These are phyloP conservation scores for Fusarium mundagurra DNA, from an alignment of 2,329 filamentous ascomycete genomes.

Conservation along the genomic window DNA sequence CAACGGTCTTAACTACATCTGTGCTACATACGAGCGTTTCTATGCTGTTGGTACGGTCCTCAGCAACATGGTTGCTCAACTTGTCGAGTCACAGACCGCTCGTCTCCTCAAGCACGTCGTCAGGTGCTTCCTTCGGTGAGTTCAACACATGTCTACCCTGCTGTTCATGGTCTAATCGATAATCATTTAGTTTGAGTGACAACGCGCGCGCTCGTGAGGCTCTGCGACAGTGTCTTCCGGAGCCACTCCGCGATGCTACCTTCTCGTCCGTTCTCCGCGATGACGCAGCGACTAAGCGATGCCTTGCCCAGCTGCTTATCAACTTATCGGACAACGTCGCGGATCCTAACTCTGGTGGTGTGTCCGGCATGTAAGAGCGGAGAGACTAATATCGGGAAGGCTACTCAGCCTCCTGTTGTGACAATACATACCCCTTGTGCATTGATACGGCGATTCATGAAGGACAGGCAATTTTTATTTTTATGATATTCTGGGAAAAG, in stretches of 20 bases:
- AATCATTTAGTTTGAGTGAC: conserved; percentile 78
- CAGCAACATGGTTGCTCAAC: conserved; percentile 97
- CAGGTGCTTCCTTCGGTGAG: conserved; percentile 91
- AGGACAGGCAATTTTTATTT: conserved; percentile 40
- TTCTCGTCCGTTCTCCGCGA: conserved; percentile 97
- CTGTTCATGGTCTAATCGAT: conserved; percentile 13
- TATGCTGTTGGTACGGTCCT: conserved; percentile 97
- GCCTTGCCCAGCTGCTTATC: conserved; percentile 94
- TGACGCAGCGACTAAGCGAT: conserved; percentile 96
- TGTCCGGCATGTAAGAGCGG: conserved; percentile 48
- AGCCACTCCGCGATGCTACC: conserved; percentile 97
- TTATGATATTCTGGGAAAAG: conserved; percentile 46
- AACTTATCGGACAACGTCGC: conserved; percentile 92
- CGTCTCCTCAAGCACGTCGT: conserved; percentile 97
- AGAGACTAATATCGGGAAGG: conserved; percentile 22
- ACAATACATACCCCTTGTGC: conserved; percentile 43
- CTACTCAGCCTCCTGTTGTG: conserved; percentile 31
- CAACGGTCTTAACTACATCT: conserved; percentile 96
- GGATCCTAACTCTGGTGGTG: conserved; percentile 53
- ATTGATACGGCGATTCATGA: conserved; percentile 44
- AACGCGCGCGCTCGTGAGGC: conserved; percentile 96
- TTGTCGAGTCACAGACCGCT: conserved; percentile 97
- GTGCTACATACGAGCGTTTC: conserved; percentile 97
- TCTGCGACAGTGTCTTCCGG: conserved; percentile 92
- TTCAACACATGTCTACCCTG: conserved; percentile 22